Evolutionary conservation across 441 rosid genomes (phyloP), one percentile per base, ranked within the genome.

Genomic region (Syzygium malaccense): DNA sequence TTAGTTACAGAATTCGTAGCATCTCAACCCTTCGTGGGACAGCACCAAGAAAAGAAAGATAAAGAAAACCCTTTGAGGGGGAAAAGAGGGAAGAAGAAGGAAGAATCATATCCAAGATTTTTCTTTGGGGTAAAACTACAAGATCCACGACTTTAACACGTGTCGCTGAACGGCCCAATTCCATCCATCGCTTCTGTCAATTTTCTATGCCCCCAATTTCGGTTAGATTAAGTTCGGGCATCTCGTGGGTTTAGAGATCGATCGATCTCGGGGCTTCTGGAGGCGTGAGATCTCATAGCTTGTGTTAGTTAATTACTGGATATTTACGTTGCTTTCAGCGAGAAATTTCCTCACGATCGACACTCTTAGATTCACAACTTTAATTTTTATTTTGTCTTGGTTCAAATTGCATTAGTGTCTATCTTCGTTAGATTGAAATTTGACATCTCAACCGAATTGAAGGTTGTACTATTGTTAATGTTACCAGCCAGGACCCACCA

Each of bases 11-110:
- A 15, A 7, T 64, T 30, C 20, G 18, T 15, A 30, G 75, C 33
- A 33, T 64, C 7, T 64, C 23, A 14, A 68, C 79, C 48, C 79
- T 6, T 1, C 1, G 3, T 9, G 23, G 48, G 14, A 19, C 37
- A 19, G 3, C 15, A 20, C 20, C 23, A 0, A 66, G 18, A 19
- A 17, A 33, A 18, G 4, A 9, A 4, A 32, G 0, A 8, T 7
- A 45, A 45, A 7, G 9, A 7, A 45, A 45, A 45, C 48, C 48
- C 19, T 66, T 18, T 3, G 14, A 2, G 4, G 45, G 14, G 5
- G 33, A 17, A 68, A 45, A 45, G 7, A 1, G 8, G 0, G 5
- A 8, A 66, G 78, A 8, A 68, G 41, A 10, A 33, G 8, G 20
- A 68, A 19, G 15, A 71, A 33, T 33, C 28, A 19, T 33, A 71